These are phyloP conservation scores for Epichloe elymi DNA, from an alignment of 2,329 filamentous ascomycete species.

Conservation along the genomic window DNA sequence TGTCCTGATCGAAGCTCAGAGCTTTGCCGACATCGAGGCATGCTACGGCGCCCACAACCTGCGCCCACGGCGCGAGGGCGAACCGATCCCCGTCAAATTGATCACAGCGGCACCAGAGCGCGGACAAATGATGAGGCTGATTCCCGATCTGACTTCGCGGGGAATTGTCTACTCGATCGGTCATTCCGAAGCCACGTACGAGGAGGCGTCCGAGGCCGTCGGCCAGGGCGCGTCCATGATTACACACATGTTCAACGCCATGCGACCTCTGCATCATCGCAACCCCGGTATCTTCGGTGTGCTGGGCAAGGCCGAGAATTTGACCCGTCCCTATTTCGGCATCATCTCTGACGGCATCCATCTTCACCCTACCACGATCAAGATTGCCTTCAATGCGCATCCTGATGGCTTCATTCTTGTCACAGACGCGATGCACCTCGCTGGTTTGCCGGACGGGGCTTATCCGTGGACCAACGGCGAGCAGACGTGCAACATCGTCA, in stretches of 20 bases:
- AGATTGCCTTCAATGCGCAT: slow-evolving; percentile 79
- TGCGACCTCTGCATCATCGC: slow-evolving; percentile 80
- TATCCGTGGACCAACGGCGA: slow-evolving; percentile 77
- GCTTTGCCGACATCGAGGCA: slow-evolving; percentile 50
- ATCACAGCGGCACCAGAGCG: slow-evolving; percentile 79
- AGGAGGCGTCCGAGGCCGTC: slow-evolving; percentile 61
- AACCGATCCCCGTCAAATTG: slow-evolving; percentile 49
- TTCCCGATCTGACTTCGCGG: slow-evolving; percentile 49
- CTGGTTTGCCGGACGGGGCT: slow-evolving; percentile 68
- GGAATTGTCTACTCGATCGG: slow-evolving; percentile 71
- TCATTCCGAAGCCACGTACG: slow-evolving; percentile 78
- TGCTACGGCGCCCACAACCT: slow-evolving; percentile 67
- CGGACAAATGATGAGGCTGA: slow-evolving; percentile 54
- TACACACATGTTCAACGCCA: slow-evolving; percentile 88
- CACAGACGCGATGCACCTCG: slow-evolving; percentile 82
- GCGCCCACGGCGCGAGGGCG: slow-evolving; percentile 19
- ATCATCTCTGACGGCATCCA: slow-evolving; percentile 88
- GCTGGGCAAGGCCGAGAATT: slow-evolving; percentile 51
- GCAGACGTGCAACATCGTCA: slow-evolving; percentile 45
- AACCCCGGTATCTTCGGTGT: slow-evolving; percentile 86
- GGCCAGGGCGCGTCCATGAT: slow-evolving; percentile 74
- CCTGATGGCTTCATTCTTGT: slow-evolving; percentile 77
- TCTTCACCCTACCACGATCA: slow-evolving; percentile 74
- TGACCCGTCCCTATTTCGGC: slow-evolving; percentile 63
- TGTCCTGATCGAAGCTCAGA: slow-evolving; percentile 52